phyloP scores from a whole-genome alignment of 768 basidiomycete genomes.

The Hydnomerulius pinastri region DNA sequence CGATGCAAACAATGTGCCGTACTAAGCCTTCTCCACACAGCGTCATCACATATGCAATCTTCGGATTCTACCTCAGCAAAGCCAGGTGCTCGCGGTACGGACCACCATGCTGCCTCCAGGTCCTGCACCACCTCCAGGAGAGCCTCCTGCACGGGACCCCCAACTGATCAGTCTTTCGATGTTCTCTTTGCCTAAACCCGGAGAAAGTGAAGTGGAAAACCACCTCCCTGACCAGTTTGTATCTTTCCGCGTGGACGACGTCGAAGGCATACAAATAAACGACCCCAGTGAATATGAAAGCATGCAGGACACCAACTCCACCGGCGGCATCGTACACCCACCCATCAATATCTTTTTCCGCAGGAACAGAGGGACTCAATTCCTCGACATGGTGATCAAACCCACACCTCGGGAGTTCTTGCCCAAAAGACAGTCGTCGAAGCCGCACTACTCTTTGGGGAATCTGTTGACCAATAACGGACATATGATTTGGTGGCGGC shows the following conservation, averaged over 20 bases:
- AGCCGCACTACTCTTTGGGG: conserved; percentile 31
- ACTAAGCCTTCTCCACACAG: conserved; percentile 29
- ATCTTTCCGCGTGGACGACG: conserved; percentile 33
- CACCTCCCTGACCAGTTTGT: conserved; percentile 28
- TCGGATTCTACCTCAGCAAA: conserved; percentile 52
- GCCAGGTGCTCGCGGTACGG: conserved; percentile 54
- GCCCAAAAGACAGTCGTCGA: conserved; percentile 24
- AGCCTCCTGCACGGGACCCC: conserved; percentile 19
- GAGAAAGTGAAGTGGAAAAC: conserved; percentile 28
- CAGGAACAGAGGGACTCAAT: conserved; percentile 27
- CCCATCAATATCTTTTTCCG: conserved; percentile 37
- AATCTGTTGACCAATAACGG: conserved; percentile 25
- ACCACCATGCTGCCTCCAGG: conserved; percentile 28
- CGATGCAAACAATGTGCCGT: background rate
- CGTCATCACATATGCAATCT: conserved; percentile 52
- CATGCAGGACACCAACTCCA: conserved; percentile 12
- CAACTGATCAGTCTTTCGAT: conserved; percentile 33
- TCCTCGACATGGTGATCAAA: conserved; percentile 31
- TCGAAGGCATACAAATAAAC: conserved; percentile 37
- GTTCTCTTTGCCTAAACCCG: conserved; percentile 33
- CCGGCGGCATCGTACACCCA: conserved; percentile 28
- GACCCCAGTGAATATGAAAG: conserved; percentile 28
- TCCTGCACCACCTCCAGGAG: conserved; percentile 7
- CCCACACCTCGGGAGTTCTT: conserved; percentile 24
- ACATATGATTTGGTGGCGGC: conserved; percentile 30